These are phyloP conservation scores for Laburnicola sp. DNA, from an alignment of 2,329 filamentous ascomycete genomes.

Conservation along the genomic window DNA sequence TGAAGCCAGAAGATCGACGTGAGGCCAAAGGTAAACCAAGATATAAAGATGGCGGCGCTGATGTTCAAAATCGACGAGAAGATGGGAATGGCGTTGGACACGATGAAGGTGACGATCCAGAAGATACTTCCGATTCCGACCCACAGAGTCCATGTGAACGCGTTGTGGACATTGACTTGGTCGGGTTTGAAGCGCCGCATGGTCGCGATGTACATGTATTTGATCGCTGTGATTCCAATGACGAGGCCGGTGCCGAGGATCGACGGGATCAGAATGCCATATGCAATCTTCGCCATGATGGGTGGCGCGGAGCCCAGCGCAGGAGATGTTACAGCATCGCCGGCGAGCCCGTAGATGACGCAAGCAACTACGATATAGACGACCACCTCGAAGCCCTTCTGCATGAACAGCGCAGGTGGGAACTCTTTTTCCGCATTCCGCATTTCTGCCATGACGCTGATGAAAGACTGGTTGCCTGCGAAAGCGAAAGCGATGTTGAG, in stretches of 20 bases:
- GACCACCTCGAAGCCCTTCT: slow-evolving; percentile 63
- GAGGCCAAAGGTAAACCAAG: slow-evolving; percentile 33
- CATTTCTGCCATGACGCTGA: slow-evolving; percentile 20
- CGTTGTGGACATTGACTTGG: slow-evolving; percentile 13
- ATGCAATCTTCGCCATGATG: slow-evolving; percentile 65
- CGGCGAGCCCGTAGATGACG: slow-evolving; percentile 69
- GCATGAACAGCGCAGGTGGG: slow-evolving; percentile 63
- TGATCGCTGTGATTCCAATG: slow-evolving; percentile 67
- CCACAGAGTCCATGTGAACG: slow-evolving; percentile 23
- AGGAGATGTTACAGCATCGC: slow-evolving; percentile 63
- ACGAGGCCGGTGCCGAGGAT: slow-evolving; percentile 73
- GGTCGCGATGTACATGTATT: slow-evolving; percentile 62
- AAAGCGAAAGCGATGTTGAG: slow-evolving; percentile 34
- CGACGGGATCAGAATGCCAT: slow-evolving; percentile 68
- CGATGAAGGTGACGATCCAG: slow-evolving; percentile 31
- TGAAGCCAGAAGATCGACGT: slow-evolving; percentile 34
- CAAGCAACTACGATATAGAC: slow-evolving; percentile 64
- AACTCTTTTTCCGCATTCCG: slow-evolving; percentile 49
- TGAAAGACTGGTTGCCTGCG: slow-evolving; percentile 31
- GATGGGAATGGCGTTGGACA: slow-evolving; percentile 32
- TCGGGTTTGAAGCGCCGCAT: slow-evolving; percentile 21
- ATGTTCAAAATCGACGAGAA: slow-evolving; percentile 33
- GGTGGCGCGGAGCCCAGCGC: slow-evolving; percentile 65
- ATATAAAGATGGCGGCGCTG: slow-evolving; percentile 24
- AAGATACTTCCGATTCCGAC: slow-evolving; percentile 27